Percentiles rank a stretch among this genome's conserved stretches.
phyloP scores from a whole-genome alignment of 139 green algal species.

The Coelastrella sp. region DNA sequence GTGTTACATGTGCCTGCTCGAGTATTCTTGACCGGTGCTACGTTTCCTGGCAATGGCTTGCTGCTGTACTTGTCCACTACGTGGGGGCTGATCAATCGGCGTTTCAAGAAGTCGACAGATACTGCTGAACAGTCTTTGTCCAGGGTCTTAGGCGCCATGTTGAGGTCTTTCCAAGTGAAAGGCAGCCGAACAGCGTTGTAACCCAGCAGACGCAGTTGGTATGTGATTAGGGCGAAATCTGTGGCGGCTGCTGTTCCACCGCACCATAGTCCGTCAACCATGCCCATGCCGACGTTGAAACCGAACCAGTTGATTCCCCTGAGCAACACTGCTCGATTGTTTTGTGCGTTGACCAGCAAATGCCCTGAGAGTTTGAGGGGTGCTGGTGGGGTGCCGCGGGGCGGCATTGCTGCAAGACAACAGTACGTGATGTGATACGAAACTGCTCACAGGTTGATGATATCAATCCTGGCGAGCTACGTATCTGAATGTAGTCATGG shows the following conservation, averaged over 20 bases:
- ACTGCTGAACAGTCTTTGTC: slow-evolving; percentile 46
- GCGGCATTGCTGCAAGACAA: slow-evolving; percentile 23
- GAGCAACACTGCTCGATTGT: slow-evolving; percentile 27
- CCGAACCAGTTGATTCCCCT: slow-evolving; percentile 52
- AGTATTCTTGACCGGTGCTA: slow-evolving; percentile 15
- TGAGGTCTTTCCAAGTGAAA: slow-evolving; percentile 47
- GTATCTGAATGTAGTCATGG: too few species aligned
- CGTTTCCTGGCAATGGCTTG: slow-evolving; percentile 42
- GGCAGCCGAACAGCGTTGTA: slow-evolving; percentile 52
- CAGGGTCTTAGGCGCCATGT: slow-evolving; percentile 30
- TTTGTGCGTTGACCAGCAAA: slow-evolving; percentile 36
- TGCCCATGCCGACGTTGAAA: slow-evolving; percentile 53
- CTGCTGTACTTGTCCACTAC: slow-evolving; percentile 39
- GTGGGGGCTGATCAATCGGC: slow-evolving; percentile 40
- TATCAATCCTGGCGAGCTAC: too few species aligned
- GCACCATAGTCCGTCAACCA: slow-evolving; percentile 51
- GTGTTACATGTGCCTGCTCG: slow-evolving; percentile 43
- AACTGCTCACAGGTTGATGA: too few species aligned
- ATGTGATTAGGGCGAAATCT: slow-evolving; percentile 52
- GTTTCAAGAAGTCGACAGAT: slow-evolving; percentile 31
- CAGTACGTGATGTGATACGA: too few species aligned
- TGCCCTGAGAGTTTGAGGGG: slow-evolving; percentile 17
- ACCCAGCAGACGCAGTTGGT: slow-evolving; percentile 50
- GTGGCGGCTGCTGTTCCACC: slow-evolving; percentile 36
- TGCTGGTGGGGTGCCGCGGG: slow-evolving; percentile 43